phyloP scores from a whole-genome alignment of 2,329 filamentous ascomycete species.

The Neonectria sp. region DNA sequence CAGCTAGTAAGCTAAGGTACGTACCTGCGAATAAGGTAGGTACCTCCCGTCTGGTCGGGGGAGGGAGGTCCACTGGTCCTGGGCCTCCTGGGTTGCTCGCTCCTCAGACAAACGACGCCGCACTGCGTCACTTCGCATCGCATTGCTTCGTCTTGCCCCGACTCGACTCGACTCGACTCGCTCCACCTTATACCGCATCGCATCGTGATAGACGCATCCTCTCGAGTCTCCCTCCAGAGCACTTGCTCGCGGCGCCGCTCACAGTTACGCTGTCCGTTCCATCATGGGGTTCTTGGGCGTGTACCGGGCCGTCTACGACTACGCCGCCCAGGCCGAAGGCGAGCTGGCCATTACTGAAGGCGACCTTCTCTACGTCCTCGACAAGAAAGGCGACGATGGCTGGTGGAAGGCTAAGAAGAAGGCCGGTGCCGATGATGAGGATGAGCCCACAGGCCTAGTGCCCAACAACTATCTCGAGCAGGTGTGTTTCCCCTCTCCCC shows the following conservation, averaged over 20 bases:
- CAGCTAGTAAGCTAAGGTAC: slow-evolving; percentile 13
- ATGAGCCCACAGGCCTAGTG: slow-evolving; percentile 90
- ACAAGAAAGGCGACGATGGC: slow-evolving; percentile 82
- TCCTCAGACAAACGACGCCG: slow-evolving; percentile 49
- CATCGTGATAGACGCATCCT: slow-evolving; percentile 28
- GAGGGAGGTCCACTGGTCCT: background rate
- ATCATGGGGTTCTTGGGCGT: slow-evolving; percentile 93
- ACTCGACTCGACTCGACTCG: slow-evolving; percentile 37
- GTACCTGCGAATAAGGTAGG: slow-evolving; percentile 30
- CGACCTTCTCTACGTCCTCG: slow-evolving; percentile 89
- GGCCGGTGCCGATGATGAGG: slow-evolving; percentile 85
- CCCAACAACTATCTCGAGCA: slow-evolving; percentile 97
- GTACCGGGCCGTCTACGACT: slow-evolving; percentile 93
- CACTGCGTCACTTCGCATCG: slow-evolving; percentile 49
- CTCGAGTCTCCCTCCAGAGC: slow-evolving; percentile 33
- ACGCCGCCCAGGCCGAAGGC: slow-evolving; percentile 86
- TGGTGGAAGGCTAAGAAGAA: slow-evolving; percentile 99
- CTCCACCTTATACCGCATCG: slow-evolving; percentile 20
- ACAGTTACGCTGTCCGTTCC: slow-evolving; percentile 37
- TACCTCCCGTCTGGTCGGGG: slow-evolving; percentile 35
- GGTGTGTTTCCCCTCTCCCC: slow-evolving; percentile 63
- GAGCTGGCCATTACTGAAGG: slow-evolving; percentile 90
- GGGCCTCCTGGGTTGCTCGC: slow-evolving; percentile 35
- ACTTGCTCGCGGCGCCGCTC: slow-evolving; percentile 40
- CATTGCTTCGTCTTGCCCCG: slow-evolving; percentile 39